phyloP scores from a whole-genome alignment of 2,329 filamentous ascomycete species.

The Scedosporium minutisporum region DNA sequence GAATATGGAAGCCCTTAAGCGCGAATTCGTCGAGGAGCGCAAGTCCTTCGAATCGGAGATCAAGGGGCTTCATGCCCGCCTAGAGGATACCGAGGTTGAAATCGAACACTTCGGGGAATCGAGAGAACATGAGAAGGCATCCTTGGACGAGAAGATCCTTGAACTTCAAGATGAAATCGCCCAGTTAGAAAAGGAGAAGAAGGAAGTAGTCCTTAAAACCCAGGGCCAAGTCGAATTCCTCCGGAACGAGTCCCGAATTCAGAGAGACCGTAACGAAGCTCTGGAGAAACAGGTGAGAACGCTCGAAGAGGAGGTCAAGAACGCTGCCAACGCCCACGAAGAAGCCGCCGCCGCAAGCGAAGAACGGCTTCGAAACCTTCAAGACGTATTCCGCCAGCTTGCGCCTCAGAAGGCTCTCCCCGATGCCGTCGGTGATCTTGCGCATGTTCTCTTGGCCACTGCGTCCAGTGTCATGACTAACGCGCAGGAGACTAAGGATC shows the following conservation, averaged over 20 bases:
- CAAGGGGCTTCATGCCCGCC: slow-evolving; percentile 60
- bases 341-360: slow-evolving; percentile 41
- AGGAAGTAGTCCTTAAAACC: slow-evolving; percentile 46
- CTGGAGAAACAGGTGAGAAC: slow-evolving; percentile 48
- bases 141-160: slow-evolving; percentile 58
- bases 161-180: slow-evolving; percentile 64
- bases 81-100: slow-evolving; percentile 88
- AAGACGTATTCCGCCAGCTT: slow-evolving; percentile 49
- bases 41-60: slow-evolving; percentile 76
- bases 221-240: slow-evolving; percentile 55
- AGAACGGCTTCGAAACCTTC: slow-evolving; percentile 43
- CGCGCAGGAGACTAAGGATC: slow-evolving; percentile 48
- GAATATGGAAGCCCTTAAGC: slow-evolving; percentile 87
- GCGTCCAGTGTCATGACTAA: slow-evolving; percentile 52
- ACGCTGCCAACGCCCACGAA: slow-evolving; percentile 39
- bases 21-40: slow-evolving; percentile 78
- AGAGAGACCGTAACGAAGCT: slow-evolving; percentile 49
- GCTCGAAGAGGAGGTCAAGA: slow-evolving; percentile 43
- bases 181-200: slow-evolving; percentile 45
- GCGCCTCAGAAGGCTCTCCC: slow-evolving; percentile 43
- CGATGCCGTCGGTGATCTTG: slow-evolving; percentile 45
- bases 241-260: slow-evolving; percentile 48
- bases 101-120: slow-evolving; percentile 77
- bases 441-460: slow-evolving; percentile 49
- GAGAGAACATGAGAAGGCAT: slow-evolving; percentile 69